Conservation (phyloP, 352 stramenopile genomes). For the Globisporangium yorkense region DNA sequence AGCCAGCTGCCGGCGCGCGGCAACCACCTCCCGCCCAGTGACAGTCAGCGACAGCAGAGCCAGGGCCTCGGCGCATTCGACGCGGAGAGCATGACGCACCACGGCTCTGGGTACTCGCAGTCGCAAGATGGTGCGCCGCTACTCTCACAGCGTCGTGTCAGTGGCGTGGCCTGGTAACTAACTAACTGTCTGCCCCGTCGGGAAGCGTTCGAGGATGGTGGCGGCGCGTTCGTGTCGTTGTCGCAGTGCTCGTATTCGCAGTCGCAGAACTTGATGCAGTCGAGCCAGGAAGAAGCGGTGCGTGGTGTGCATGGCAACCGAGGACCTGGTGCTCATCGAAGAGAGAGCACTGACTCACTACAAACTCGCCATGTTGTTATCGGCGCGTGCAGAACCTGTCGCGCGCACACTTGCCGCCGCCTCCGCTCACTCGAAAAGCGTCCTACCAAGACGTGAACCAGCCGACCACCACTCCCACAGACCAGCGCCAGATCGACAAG, state of each 20-base stretch:
- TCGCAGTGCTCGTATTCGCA: constrained; percentile 14
- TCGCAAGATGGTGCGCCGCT: constrained; percentile 11
- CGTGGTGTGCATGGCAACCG: neutral
- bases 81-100: neutral
- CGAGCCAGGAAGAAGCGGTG: constrained; percentile 17
- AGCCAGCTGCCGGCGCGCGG: constrained; percentile 4
- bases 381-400: neutral
- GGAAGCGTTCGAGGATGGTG: constrained; percentile 11
- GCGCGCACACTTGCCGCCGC: neutral
- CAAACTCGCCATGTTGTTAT: neutral
- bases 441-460: neutral
- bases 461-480: neutral
- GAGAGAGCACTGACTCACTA: neutral
- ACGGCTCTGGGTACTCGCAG: constrained; percentile 4
- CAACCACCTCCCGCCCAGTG: neutral
- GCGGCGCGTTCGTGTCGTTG: constrained; percentile 10
- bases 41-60: neutral
- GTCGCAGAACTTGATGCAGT: constrained; percentile 11
- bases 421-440: neutral
- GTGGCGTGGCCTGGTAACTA: too few species aligned
- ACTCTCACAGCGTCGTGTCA: too few species aligned
- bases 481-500: constrained; percentile 6
- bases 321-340: neutral
- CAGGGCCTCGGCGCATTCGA: constrained; percentile 6
- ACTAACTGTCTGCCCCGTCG: neutral